These are phyloP conservation scores for Ceratocystis harringtonii DNA, from an alignment of 2,329 filamentous ascomycete species.

Conservation along the genomic window DNA sequence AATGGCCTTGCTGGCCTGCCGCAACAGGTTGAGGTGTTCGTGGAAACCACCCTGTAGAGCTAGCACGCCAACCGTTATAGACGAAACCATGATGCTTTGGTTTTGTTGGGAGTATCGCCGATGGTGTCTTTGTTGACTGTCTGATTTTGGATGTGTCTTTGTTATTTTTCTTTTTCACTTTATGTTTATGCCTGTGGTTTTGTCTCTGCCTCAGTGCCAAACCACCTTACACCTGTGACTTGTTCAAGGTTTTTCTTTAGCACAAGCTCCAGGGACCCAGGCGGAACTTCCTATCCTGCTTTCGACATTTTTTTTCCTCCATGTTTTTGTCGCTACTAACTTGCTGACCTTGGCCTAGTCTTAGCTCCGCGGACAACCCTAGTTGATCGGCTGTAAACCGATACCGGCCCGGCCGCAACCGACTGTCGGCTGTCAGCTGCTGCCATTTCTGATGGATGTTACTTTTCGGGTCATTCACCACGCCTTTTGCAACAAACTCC, in stretches of 20 bases:
- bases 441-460: not conserved
- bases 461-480: not conserved
- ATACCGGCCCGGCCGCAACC: slow-evolving; percentile 8
- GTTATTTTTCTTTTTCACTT: not conserved
- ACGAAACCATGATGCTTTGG: slow-evolving; percentile 15
- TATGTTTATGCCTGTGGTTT: too few relatives aligned
- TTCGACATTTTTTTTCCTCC: not conserved
- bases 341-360: not conserved
- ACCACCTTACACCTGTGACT: too few relatives aligned
- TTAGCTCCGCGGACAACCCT: not conserved
- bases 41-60: slow-evolving; percentile 85
- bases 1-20: slow-evolving; percentile 46
- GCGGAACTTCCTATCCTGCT: slow-evolving; percentile 8
- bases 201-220: too few relatives aligned
- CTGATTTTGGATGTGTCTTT: not conserved
- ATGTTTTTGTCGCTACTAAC: not conserved
- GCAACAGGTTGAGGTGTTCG: slow-evolving; percentile 69
- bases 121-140: not conserved
- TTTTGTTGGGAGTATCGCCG: not conserved
- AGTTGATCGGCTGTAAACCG: not conserved
- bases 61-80: slow-evolving; percentile 43
- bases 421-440: not conserved
- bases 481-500: not conserved
- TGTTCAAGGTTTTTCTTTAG: not conserved
- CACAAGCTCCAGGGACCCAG: not conserved